Percentiles rank a stretch among this genome's conserved stretches.
Conservation (phyloP, 352 stramenopile genomes). For the Halophytophthora batemanensis region DNA sequence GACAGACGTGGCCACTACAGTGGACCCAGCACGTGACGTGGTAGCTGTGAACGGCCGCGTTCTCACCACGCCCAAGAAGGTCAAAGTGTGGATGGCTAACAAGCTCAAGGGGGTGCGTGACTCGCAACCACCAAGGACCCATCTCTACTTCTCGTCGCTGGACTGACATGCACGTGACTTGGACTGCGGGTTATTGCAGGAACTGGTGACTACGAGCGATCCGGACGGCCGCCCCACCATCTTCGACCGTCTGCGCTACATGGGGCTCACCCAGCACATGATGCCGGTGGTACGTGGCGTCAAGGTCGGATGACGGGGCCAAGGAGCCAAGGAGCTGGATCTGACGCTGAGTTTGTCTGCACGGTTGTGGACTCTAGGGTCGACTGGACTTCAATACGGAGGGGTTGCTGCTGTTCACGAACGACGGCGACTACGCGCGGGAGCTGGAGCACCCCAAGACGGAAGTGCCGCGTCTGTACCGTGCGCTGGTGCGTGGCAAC, state of each 20-base stretch:
- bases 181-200: slow-evolving; percentile 23
- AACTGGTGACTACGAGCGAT: slow-evolving; percentile 79
- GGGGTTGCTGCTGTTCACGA: slow-evolving; percentile 90
- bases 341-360: no score
- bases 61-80: slow-evolving; percentile 37
- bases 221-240: slow-evolving; percentile 82
- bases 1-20: slow-evolving; percentile 50
- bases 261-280: slow-evolving; percentile 81
- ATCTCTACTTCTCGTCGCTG: no score
- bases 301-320: no score
- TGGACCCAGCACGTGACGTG: slow-evolving; percentile 48
- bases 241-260: slow-evolving; percentile 80
- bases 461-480: slow-evolving; percentile 75
- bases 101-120: slow-evolving; percentile 79
- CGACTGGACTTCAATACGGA: slow-evolving; percentile 93
- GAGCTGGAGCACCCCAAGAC: slow-evolving; percentile 86
- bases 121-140: no score
- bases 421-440: slow-evolving; percentile 88
- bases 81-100: slow-evolving; percentile 85
- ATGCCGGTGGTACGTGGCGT: slow-evolving; percentile 75
- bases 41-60: slow-evolving; percentile 55
- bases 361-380: no score
- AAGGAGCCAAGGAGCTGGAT: no score
- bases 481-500: slow-evolving; percentile 77
- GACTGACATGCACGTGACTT: neutral